These are phyloP conservation scores for Backusella macrospora DNA, from an alignment of 192 early-diverging fungal species.

Conservation along the genomic window DNA sequence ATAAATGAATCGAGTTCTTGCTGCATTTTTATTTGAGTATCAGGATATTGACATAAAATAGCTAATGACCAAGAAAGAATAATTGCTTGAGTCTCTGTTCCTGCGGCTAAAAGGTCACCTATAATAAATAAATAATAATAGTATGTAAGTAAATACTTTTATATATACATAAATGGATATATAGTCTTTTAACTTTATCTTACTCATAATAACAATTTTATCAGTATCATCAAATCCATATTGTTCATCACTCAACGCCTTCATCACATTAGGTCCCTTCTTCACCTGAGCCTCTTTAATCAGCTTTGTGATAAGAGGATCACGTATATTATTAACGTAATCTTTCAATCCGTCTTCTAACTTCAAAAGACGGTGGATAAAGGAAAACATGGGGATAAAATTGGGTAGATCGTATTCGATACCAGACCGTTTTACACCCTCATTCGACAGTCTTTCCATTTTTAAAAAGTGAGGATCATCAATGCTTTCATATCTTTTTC, in stretches of 20 bases:
- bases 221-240: neutral
- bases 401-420: conserved; percentile 5
- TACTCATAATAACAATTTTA: conserved; percentile 18
- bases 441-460: neutral
- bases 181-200: too few species aligned
- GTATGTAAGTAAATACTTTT: neutral
- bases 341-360: neutral
- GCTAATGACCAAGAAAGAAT: conserved; percentile 26
- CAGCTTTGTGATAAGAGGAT: conserved; percentile 9
- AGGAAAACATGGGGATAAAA: neutral
- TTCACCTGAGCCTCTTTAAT: neutral
- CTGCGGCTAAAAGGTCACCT: conserved; percentile 14
- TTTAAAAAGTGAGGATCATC: neutral
- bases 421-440: conserved; percentile 7
- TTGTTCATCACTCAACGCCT: neutral
- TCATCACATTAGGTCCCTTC: neutral
- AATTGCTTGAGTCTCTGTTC: conserved; percentile 5
- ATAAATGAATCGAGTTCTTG: conserved; percentile 23
- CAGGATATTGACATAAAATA: conserved; percentile 27
- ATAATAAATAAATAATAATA: neutral
- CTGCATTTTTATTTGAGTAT: conserved; percentile 16
- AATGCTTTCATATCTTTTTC: neutral
- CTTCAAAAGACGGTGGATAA: neutral
- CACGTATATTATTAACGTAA: neutral
- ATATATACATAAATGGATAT: too few species aligned